A percentile compares a stretch with the other conserved stretches of the same genome.
Conservation (phyloP, 495 filamentous ascomycete species). For the Neurospora discreta region DNA sequence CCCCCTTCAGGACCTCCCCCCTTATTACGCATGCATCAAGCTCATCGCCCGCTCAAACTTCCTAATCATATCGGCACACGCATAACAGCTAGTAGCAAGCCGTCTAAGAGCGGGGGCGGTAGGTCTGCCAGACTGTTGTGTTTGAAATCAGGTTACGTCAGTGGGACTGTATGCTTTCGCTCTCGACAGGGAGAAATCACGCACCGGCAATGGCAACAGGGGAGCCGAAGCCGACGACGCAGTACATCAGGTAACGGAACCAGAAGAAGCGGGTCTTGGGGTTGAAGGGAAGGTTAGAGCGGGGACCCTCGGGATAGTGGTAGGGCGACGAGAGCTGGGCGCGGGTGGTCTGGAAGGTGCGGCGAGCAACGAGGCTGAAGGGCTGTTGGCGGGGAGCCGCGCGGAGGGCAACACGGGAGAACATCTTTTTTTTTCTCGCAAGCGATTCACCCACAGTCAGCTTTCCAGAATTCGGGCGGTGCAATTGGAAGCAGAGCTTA, state of each 20-base stretch:
- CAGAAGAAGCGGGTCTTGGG: slow-evolving; percentile 75
- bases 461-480: background rate
- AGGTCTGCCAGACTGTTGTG: slow-evolving; percentile 70
- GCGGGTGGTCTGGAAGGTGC: slow-evolving; percentile 87
- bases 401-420: slow-evolving; percentile 68
- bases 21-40: background rate
- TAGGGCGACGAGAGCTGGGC: slow-evolving; percentile 79
- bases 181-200: slow-evolving; percentile 23
- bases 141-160: background rate
- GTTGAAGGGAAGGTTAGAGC: slow-evolving; percentile 93
- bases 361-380: slow-evolving; percentile 67
- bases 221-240: slow-evolving; percentile 61
- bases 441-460: background rate
- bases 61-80: background rate
- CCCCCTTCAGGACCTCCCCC: background rate
- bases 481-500: background rate
- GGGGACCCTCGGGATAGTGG: slow-evolving; percentile 96
- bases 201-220: slow-evolving; percentile 78
- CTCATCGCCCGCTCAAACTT: background rate
- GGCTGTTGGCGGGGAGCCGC: slow-evolving; percentile 46
- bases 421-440: slow-evolving; percentile 56
- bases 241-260: slow-evolving; percentile 72
- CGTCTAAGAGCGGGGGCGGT: slow-evolving; percentile 47
- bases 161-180: background rate
- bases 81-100: slow-evolving; percentile 6